These are phyloP conservation scores for Lipomyces yamanashiensis DNA, from an alignment of 805 yeast species.

Conservation along the genomic window DNA sequence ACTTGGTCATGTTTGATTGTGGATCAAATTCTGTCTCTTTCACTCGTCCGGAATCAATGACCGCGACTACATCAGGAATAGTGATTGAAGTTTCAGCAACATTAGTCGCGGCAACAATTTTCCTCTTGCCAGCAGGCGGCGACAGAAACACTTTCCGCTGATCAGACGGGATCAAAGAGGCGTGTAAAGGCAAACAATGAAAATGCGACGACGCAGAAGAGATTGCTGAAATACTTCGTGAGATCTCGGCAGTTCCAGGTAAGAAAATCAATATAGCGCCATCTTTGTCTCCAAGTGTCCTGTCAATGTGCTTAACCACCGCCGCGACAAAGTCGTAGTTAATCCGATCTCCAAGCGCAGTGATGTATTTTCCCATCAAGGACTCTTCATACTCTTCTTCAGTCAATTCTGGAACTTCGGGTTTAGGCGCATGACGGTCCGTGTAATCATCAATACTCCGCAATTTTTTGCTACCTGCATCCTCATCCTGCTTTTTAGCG, in stretches of 20 bases:
- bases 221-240: constrained; percentile 57
- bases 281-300: constrained; percentile 47
- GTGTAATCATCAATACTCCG: constrained; percentile 11
- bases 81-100: constrained; percentile 98
- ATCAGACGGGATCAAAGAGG: constrained; percentile 80
- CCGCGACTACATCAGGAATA: constrained; percentile 91
- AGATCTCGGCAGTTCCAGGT: constrained; percentile 91
- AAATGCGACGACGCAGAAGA: constrained; percentile 44
- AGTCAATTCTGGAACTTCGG: neutral
- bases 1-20: constrained; percentile 65
- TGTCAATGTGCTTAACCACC: constrained; percentile 60
- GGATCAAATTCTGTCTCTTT: constrained; percentile 77
- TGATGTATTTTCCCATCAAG: constrained; percentile 25
- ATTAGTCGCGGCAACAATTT: constrained; percentile 86
- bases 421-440: constrained; percentile 4
- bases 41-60: constrained; percentile 84
- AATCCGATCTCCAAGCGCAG: constrained; percentile 45
- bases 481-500: constrained; percentile 8
- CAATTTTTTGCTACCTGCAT: neutral
- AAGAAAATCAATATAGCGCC: constrained; percentile 77
- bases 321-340: constrained; percentile 73
- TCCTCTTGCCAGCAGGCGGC: constrained; percentile 62
- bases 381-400: constrained; percentile 27
- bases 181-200: constrained; percentile 77
- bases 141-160: constrained; percentile 73